phyloP scores from a whole-genome alignment of 1,284 basidiomycete genomes.

The Xerocomus nothofagi region DNA sequence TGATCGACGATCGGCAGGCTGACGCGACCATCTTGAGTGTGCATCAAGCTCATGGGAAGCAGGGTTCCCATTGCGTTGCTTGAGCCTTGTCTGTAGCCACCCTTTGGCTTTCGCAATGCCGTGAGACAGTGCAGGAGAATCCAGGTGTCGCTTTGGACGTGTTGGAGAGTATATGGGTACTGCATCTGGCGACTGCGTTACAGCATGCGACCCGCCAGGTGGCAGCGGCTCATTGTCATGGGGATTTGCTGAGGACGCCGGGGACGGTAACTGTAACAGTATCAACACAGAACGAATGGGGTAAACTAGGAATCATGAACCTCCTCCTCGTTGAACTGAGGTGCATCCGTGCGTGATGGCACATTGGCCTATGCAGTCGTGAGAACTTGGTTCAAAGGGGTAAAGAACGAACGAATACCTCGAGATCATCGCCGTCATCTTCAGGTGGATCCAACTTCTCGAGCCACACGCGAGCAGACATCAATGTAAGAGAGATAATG shows the following conservation, averaged over 20 bases:
- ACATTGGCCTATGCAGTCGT: not conserved
- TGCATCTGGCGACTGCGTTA: not conserved
- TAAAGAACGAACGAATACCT: no score
- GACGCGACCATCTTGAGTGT: no score
- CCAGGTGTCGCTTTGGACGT: not conserved
- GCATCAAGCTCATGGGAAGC: not conserved
- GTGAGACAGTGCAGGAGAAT: not conserved
- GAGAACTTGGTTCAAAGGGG: no score
- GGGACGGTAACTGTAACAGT: not conserved
- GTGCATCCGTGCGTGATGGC: not conserved
- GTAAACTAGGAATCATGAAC: not conserved
- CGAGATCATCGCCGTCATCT: no score
- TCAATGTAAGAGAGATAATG: no score
- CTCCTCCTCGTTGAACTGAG: not conserved
- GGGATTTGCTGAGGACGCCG: no score
- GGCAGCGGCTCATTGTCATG: not conserved
- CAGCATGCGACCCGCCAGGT: no score
- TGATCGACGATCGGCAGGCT: not conserved
- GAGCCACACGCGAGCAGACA: no score
- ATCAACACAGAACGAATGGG: not conserved
- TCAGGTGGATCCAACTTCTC: no score
- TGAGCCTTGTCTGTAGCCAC: not conserved
- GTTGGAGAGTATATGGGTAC: no score
- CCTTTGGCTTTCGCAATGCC: not conserved
- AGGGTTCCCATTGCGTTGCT: not conserved